phyloP scores from a whole-genome alignment of 345 rosid genomes.

The Brassica napus region Da-Ae NC_063450.1:40841501-40842000 shows the following conservation, averaged over 20 bases:
- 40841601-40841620: background rate
- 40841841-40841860: no score
- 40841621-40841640: background rate
- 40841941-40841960: slow-evolving; percentile 12
- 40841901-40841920: slow-evolving; percentile 22
- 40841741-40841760: background rate
- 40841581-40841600: background rate
- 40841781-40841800: background rate
- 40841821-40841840: background rate
- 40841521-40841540: background rate
- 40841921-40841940: slow-evolving; percentile 27
- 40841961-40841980: slow-evolving; percentile 29
- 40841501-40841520: background rate
- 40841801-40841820: background rate
- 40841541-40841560: background rate
- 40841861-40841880: background rate
- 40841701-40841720: background rate
- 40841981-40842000: slow-evolving; percentile 26
- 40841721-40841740: background rate
- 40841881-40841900: slow-evolving; percentile 17
- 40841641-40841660: background rate
- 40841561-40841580: no score
- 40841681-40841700: background rate
- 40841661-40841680: background rate
- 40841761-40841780: background rate